Conservation (phyloP, 2,329 filamentous ascomycete genomes). For the Pseudogymnoascus sp. region DNA sequence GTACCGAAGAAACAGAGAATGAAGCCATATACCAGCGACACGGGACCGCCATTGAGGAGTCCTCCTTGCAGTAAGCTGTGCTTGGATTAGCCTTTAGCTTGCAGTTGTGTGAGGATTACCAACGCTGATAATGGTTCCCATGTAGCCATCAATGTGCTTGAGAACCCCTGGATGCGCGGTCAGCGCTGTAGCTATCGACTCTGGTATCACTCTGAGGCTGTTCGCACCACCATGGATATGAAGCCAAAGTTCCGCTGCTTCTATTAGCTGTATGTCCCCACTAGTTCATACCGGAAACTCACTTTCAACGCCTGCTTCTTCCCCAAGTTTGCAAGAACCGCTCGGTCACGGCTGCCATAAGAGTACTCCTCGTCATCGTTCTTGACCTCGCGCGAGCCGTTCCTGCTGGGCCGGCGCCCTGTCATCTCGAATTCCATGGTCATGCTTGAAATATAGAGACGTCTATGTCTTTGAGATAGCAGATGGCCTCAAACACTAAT, state of each 20-base stretch:
- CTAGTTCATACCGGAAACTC: not conserved
- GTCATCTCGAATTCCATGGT: conserved; percentile 3
- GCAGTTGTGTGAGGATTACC: not conserved
- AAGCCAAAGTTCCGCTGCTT: conserved; percentile 40
- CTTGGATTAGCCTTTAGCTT: not conserved
- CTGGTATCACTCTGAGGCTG: not conserved
- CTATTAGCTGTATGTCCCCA: not conserved
- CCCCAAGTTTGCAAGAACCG: conserved; percentile 23
- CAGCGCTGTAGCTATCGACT: not conserved
- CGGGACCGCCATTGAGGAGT: conserved; percentile 40
- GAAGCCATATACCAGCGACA: conserved; percentile 45
- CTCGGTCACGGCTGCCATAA: conserved; percentile 19
- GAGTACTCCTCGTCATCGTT: conserved; percentile 20
- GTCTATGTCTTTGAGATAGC: not conserved
- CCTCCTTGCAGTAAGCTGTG: conserved; percentile 9
- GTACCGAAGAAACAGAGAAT: conserved; percentile 40
- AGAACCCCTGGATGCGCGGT: conserved; percentile 32
- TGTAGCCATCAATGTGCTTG: conserved; percentile 44
- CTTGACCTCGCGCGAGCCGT: not conserved
- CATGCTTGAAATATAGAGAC: not conserved
- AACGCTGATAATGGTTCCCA: conserved; percentile 41
- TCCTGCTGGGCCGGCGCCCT: not conserved
- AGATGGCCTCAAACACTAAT: not conserved
- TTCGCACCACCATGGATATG: conserved; percentile 36
- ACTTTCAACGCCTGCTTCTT: conserved; percentile 23